Evolutionary conservation across 768 basidiomycete species (phyloP), one percentile per base, ranked within the genome.

Genomic region (Mycena vitilis): DNA sequence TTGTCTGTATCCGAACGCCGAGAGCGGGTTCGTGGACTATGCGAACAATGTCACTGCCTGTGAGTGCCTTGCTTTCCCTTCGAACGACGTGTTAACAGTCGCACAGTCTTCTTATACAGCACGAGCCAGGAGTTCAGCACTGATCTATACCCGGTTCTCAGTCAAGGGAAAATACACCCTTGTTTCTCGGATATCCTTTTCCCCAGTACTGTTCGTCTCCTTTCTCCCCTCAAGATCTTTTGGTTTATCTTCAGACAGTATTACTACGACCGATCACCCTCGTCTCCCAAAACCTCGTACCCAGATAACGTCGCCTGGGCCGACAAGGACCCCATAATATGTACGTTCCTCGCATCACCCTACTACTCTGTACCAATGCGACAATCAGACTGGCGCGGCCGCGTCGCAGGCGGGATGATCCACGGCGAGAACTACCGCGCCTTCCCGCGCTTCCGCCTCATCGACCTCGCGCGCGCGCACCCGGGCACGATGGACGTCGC

Each of bases 171-270:
- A n/a, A 22, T 65, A 4, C 34, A 34, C n/a, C 56, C 64, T 15
- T 65, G 64, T n/a, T 65, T 65, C 37, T 37, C 64, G n/a, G 64
- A 65, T 34, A 65, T 65, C n/a, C 7, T 57, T 7, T 58, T 65
- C 47, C 56, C 64, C 13, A 52, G 56, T 15, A 30, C 36, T 18
- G 54, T 64, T 45, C 25, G 44, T 48, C 12, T 38, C 22, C 22
- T 49, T 51, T 30, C 15, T 16, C 60, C 23, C 10, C 4, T 11
- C 25, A 45, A 11, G 16, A 55, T 25, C n/a, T 18, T 5, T 15
- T 18, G 15, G 12, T 40, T 38, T 36, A 45, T 51, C 23, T 22
- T 37, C 52, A 3, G 30, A 8, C 18, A 64, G 44, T 65, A 58
- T 25, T 51, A 65, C 18, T 65, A 58, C 64, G 16, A 16, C 15